These are phyloP conservation scores for Blastomyces silverae DNA, from an alignment of 2,329 filamentous ascomycete genomes.

Conservation along the genomic window DNA sequence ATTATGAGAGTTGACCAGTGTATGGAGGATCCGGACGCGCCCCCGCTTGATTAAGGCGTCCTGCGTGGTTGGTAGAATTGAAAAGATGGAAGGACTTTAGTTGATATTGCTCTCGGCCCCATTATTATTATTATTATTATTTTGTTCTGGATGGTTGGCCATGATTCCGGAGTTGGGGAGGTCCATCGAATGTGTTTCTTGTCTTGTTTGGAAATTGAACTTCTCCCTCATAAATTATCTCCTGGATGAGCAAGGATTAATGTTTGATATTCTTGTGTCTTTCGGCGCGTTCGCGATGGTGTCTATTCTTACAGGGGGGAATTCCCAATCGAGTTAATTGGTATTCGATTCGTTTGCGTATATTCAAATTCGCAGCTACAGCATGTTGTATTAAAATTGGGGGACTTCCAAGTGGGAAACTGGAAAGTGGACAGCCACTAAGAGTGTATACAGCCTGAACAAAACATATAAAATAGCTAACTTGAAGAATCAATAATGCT, in stretches of 20 bases:
- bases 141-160: neutral
- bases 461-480: too few species aligned
- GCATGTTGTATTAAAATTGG: neutral
- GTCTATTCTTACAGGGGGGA: neutral
- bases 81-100: neutral
- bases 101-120: neutral
- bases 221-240: neutral
- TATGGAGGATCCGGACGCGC: constrained; percentile 55
- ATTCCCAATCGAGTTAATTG: neutral
- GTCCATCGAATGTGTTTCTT: neutral
- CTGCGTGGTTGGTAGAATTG: neutral
- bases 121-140: neutral
- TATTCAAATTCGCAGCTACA: neutral
- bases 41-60: constrained; percentile 29
- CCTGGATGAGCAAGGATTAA: neutral
- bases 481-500: too few species aligned
- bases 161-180: neutral
- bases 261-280: neutral
- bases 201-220: neutral
- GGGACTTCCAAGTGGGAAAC: too few species aligned
- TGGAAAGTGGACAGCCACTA: neutral
- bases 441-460: neutral
- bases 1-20: constrained; percentile 63
- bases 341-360: neutral
- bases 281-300: neutral